These are phyloP conservation scores for Lobulomyces angularis DNA, from an alignment of 192 early-diverging fungal genomes.

Conservation along the genomic window DNA sequence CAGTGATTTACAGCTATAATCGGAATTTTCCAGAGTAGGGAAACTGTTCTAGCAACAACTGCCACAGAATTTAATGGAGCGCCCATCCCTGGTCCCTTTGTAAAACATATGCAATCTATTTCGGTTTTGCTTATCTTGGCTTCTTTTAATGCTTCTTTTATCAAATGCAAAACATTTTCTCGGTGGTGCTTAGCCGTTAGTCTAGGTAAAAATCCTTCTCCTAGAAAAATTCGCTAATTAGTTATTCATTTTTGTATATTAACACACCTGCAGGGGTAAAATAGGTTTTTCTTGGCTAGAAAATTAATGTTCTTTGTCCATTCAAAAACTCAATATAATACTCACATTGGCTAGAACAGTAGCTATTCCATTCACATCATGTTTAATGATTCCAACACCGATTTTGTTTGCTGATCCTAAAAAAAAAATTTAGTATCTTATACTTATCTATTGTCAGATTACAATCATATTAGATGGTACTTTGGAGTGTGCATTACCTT, in stretches of 20 bases:
- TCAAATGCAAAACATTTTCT: slow-evolving; percentile 53
- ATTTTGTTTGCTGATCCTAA: slow-evolving; percentile 96
- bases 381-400: slow-evolving; percentile 85
- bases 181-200: slow-evolving; percentile 93
- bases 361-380: slow-evolving; percentile 37
- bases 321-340: too few relatives aligned
- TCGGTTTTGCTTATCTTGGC: slow-evolving; percentile 63
- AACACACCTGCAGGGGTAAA: slow-evolving; percentile 93
- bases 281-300: slow-evolving; percentile 87
- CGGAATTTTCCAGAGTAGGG: slow-evolving; percentile 82
- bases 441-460: too few relatives aligned
- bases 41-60: slow-evolving; percentile 80
- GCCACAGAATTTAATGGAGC: slow-evolving; percentile 86
- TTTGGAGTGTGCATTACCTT: too few relatives aligned
- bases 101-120: slow-evolving; percentile 88
- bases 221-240: too few relatives aligned
- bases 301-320: too few relatives aligned
- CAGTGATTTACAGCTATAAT: slow-evolving; percentile 96
- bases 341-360: slow-evolving; percentile 78
- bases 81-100: slow-evolving; percentile 98
- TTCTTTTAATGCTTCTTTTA: slow-evolving; percentile 62
- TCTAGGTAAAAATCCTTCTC: slow-evolving; percentile 86
- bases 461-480: too few relatives aligned
- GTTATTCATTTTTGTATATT: too few relatives aligned
- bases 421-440: too few relatives aligned